These are phyloP conservation scores for Aspergillus fijiensis DNA, from an alignment of 2,329 filamentous ascomycete genomes.

Conservation along the genomic window DNA sequence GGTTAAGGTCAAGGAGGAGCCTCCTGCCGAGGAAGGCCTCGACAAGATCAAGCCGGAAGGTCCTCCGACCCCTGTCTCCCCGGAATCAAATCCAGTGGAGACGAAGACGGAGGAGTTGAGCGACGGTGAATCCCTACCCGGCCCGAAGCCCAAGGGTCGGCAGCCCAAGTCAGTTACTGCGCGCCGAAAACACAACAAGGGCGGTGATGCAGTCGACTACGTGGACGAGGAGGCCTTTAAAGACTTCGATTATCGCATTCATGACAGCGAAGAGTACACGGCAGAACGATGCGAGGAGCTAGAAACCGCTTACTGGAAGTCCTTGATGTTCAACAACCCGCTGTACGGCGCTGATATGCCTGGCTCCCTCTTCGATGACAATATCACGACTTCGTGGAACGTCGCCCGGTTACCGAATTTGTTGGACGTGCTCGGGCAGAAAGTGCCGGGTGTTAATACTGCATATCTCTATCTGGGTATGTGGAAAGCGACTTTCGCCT, in stretches of 20 bases:
- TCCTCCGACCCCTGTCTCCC: conserved; percentile 56
- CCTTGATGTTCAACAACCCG: conserved; percentile 87
- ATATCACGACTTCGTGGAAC: conserved; percentile 78
- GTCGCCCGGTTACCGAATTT: conserved; percentile 91
- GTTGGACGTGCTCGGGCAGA: conserved; percentile 88
- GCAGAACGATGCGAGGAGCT: conserved; percentile 90
- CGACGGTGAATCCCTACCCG: conserved; percentile 44
- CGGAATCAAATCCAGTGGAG: conserved; percentile 51
- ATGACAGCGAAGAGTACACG: conserved; percentile 80
- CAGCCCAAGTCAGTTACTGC: conserved; percentile 76
- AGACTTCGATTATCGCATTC: conserved; percentile 85
- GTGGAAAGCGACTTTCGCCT: conserved; percentile 99
- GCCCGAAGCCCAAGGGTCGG: conserved; percentile 51
- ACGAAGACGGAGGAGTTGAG: conserved; percentile 57
- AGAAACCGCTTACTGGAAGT: conserved; percentile 96
- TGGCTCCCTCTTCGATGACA: conserved; percentile 87
- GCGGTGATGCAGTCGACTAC: conserved; percentile 72
- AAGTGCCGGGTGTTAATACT: conserved; percentile 96
- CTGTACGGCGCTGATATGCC: conserved; percentile 97
- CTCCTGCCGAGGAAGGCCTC: conserved; percentile 33
- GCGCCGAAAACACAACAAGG: conserved; percentile 79
- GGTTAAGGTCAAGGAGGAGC: conserved; percentile 41
- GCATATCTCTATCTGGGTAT: conserved; percentile 97
- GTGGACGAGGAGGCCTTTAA: conserved; percentile 90
- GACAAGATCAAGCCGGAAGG: conserved; percentile 45